phyloP scores from a whole-genome alignment of 257 asterid genomes.

The Paulownia fortunei region DNA sequence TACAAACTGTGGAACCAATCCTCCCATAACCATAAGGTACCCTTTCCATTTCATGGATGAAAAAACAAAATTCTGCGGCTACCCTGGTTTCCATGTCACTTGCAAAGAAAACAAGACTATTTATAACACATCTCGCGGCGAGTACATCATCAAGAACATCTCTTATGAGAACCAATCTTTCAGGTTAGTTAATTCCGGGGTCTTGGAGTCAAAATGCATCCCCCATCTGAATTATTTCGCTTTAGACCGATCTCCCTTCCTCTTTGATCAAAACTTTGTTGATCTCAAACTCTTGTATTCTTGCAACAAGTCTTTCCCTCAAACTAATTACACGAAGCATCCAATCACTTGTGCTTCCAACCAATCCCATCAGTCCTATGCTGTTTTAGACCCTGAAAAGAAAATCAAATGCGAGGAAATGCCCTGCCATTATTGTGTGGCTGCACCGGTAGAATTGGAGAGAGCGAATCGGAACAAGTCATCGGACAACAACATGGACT shows the following conservation, averaged over 20 bases:
- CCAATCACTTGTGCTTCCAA: background rate
- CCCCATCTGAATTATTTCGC: background rate
- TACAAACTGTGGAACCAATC: background rate
- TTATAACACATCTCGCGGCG: background rate
- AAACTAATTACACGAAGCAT: background rate
- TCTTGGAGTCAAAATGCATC: background rate
- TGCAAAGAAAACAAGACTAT: background rate
- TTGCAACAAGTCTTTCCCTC: background rate
- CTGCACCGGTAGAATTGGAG: background rate
- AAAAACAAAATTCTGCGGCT: background rate
- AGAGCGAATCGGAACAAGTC: background rate
- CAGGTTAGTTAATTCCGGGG: background rate
- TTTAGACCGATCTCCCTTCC: background rate
- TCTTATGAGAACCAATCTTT: background rate
- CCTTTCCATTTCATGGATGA: background rate
- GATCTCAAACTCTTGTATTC: background rate
- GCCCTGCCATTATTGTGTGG: background rate
- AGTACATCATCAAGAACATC: background rate
- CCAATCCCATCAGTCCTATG: background rate
- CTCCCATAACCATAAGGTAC: conserved; percentile 1
- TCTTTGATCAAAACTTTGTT: background rate
- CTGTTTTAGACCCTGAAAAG: background rate
- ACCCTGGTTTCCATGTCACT: background rate
- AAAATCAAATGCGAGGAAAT: background rate
- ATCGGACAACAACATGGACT: background rate